Conservation (phyloP, 2,329 filamentous ascomycete genomes). For the Aspergillus proliferans region DNA sequence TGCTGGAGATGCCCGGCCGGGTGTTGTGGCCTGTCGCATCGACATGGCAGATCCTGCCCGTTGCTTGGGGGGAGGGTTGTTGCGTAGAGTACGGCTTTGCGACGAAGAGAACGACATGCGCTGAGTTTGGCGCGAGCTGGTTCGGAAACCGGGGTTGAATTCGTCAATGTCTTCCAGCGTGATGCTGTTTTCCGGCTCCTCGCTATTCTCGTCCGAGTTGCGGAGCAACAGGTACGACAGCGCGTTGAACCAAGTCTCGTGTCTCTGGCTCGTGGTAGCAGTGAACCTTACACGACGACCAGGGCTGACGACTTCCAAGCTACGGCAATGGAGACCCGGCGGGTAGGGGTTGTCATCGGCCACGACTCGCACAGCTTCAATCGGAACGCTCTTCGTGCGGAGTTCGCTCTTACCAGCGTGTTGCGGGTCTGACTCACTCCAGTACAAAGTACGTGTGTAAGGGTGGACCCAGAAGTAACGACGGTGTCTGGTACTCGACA, state of each 20-base stretch:
- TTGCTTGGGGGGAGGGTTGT: conserved; percentile 51
- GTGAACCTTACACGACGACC: conserved; percentile 90
- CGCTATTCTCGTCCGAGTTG: conserved; percentile 53
- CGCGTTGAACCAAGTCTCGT: conserved; percentile 98
- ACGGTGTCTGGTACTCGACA: conserved; percentile 83
- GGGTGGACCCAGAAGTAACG: conserved; percentile 99
- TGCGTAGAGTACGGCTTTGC: conserved; percentile 65
- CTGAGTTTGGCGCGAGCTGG: conserved; percentile 51
- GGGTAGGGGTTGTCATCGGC: conserved; percentile 93
- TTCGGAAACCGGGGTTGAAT: conserved; percentile 66
- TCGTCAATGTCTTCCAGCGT: conserved; percentile 61
- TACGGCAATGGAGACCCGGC: conserved; percentile 90
- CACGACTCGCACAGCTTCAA: conserved; percentile 86
- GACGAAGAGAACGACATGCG: conserved; percentile 68
- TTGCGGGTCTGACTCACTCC: conserved; percentile 86
- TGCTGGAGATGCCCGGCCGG: conserved; percentile 31
- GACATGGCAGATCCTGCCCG: conserved; percentile 35
- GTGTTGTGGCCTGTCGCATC: conserved; percentile 30
- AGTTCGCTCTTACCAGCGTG: conserved; percentile 70
- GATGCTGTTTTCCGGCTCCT: conserved; percentile 53
- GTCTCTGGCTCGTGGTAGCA: conserved; percentile 83
- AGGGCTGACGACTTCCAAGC: conserved; percentile 80
- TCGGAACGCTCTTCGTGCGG: conserved; percentile 81
- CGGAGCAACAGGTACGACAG: conserved; percentile 85
- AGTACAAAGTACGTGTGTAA: conserved; percentile 93